Evolutionary conservation across 306 rosid species (phyloP).

Genomic region (Pueraria montana): DNA sequence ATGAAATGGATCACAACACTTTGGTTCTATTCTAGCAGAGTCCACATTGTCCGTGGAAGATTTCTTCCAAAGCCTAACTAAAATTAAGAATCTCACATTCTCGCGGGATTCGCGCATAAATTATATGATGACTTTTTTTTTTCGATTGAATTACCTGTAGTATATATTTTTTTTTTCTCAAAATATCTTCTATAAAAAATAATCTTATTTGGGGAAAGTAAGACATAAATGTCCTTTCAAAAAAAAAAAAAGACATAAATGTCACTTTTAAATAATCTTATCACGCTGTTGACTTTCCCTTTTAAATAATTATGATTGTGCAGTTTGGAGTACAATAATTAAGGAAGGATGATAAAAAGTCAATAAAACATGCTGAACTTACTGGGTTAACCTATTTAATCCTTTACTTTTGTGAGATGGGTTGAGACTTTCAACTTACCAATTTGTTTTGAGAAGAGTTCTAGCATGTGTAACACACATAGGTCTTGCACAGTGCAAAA

Average conservation of each 20-base stretch:
- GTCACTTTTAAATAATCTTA: background rate
- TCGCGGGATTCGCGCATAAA: constrained; percentile 12
- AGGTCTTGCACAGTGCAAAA: too few relatives aligned
- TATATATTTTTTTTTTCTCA: too few relatives aligned
- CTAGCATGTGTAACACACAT: too few relatives aligned
- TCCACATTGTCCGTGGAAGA: background rate
- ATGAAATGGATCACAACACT: background rate
- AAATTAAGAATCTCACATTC: background rate
- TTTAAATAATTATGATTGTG: too few relatives aligned
- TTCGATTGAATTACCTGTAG: background rate
- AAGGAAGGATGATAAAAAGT: too few relatives aligned
- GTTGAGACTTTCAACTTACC: background rate
- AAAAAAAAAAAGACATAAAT: too few relatives aligned
- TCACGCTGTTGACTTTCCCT: too few relatives aligned
- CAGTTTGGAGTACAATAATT: too few relatives aligned
- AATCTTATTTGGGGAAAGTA: background rate
- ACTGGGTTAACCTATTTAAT: background rate
- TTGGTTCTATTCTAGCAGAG: background rate
- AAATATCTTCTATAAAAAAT: background rate
- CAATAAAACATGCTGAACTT: background rate
- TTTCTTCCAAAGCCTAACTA: background rate
- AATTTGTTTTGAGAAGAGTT: background rate
- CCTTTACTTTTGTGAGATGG: background rate
- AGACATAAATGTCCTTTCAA: too few relatives aligned
- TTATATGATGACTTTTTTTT: background rate